Conservation (phyloP, 2,329 filamentous ascomycete species). For the Elsinoe australis region DNA sequence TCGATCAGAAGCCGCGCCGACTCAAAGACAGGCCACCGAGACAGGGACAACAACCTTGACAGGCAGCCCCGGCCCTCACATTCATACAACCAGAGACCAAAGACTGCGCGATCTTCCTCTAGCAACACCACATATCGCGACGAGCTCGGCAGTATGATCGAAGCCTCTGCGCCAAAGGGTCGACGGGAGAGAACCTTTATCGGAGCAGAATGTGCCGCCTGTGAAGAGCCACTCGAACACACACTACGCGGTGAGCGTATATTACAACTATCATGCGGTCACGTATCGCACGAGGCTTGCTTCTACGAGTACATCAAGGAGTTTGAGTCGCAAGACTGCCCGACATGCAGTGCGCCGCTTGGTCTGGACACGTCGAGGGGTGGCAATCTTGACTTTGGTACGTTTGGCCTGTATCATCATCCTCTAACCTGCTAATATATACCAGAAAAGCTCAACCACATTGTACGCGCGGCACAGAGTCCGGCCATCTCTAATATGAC, state of each 20-base stretch:
- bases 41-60: constrained; percentile 21
- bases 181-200: constrained; percentile 91
- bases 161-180: constrained; percentile 31
- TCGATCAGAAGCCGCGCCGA: constrained; percentile 11
- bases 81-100: constrained; percentile 17
- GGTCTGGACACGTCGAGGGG: constrained; percentile 87
- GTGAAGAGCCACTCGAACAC: constrained; percentile 93
- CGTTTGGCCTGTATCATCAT: not conserved
- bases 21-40: constrained; percentile 19
- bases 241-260: constrained; percentile 90
- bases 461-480: constrained; percentile 1
- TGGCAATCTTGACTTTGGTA: constrained; percentile 60
- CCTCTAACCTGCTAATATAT: too few species aligned
- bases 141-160: constrained; percentile 29
- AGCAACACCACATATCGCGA: constrained; percentile 21
- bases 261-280: constrained; percentile 90
- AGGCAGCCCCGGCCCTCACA: constrained; percentile 13
- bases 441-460: constrained; percentile 39
- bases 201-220: constrained; percentile 88
- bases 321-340: constrained; percentile 88
- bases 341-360: constrained; percentile 83
- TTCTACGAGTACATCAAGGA: constrained; percentile 98
- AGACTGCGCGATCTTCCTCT: constrained; percentile 18
- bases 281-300: constrained; percentile 95
- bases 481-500: constrained; percentile 26